Percentiles rank a stretch among this genome's conserved stretches.
Evolutionary conservation across 169 alveolate species (phyloP).

Genomic region (Plasmodium gallinaceum): DNA sequence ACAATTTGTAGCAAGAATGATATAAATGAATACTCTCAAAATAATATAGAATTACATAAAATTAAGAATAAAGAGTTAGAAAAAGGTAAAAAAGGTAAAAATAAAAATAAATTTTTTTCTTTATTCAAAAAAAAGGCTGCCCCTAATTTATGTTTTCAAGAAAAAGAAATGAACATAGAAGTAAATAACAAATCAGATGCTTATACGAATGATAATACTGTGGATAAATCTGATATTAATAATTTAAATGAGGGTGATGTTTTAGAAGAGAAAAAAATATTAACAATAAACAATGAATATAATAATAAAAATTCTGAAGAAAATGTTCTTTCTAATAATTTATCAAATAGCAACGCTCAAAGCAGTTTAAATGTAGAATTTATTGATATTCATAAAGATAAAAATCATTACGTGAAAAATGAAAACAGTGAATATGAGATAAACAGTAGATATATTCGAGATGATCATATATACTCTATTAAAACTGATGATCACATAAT

Average conservation of each 20-base stretch:
- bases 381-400: neutral
- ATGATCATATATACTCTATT: slow-evolving; percentile 3
- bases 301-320: slow-evolving; percentile 6
- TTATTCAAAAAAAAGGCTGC: slow-evolving; percentile 13
- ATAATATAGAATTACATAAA: slow-evolving; percentile 7
- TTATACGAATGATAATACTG: neutral
- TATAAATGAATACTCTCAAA: neutral
- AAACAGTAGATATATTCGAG: neutral
- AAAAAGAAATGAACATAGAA: neutral
- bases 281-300: neutral
- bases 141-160: neutral
- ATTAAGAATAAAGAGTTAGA: slow-evolving; percentile 16
- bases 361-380: neutral
- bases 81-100: slow-evolving; percentile 34
- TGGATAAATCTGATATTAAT: neutral
- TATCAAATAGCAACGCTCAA: neutral
- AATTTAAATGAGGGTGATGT: neutral
- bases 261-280: neutral
- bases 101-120: slow-evolving; percentile 19
- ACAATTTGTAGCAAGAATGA: neutral
- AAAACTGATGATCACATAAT: slow-evolving; percentile 11
- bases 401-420: neutral
- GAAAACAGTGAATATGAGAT: neutral
- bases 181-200: neutral
- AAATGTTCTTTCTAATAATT: neutral